These are phyloP conservation scores for Saccharomyces hybrid DNA, from an alignment of 1,139 yeast genomes.

Conservation along the genomic window DNA sequence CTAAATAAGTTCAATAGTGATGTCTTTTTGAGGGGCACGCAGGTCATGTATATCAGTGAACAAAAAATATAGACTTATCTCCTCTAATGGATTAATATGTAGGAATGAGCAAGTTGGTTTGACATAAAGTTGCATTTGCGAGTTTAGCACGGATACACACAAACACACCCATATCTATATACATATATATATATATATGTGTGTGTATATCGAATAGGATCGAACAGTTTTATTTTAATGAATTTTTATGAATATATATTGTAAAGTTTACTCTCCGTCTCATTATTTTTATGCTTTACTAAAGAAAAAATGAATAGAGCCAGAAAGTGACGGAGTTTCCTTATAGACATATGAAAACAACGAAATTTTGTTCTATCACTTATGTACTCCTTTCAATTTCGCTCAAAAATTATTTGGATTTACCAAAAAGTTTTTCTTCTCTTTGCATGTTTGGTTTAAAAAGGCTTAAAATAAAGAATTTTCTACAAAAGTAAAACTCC, in stretches of 20 bases:
- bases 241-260: neutral
- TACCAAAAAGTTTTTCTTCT: neutral
- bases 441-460: neutral
- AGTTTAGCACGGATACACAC: neutral
- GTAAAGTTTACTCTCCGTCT: neutral
- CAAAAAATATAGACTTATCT: neutral
- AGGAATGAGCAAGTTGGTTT: neutral
- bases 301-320: neutral
- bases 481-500: neutral
- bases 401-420: neutral
- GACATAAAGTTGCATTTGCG: neutral
- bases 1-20: constrained; percentile 65
- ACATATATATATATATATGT: neutral
- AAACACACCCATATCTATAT: neutral
- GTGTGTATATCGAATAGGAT: neutral
- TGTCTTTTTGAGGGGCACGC: constrained; percentile 90
- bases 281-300: neutral
- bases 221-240: neutral
- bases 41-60: constrained; percentile 53
- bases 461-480: neutral
- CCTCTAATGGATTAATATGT: neutral
- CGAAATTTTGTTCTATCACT: neutral
- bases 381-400: neutral
- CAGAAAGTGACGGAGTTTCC: neutral
- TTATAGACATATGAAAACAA: neutral